These are phyloP conservation scores for Trametes villosa DNA, from an alignment of 768 basidiomycete species.

Conservation along the genomic window DNA sequence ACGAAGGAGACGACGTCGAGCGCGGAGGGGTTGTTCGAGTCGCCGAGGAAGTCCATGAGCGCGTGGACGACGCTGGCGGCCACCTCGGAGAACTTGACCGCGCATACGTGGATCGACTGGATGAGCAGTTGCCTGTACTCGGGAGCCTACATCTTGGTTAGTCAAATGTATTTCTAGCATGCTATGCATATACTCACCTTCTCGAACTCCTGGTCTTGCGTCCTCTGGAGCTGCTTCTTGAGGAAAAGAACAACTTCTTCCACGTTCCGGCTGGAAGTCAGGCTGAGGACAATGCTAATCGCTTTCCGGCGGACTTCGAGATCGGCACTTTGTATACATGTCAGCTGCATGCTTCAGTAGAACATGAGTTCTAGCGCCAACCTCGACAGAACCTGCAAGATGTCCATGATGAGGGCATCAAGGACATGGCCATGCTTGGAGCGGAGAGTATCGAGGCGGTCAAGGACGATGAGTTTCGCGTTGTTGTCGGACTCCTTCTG, in stretches of 20 bases:
- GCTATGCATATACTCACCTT: constrained; percentile 56
- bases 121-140: constrained; percentile 97
- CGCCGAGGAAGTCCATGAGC: constrained; percentile 92
- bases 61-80: constrained; percentile 95
- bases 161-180: not conserved
- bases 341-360: not conserved
- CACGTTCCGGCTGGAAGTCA: constrained; percentile 93
- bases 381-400: constrained; percentile 89
- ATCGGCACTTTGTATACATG: constrained; percentile 64
- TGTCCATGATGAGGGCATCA: constrained; percentile 93
- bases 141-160: constrained; percentile 60
- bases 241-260: constrained; percentile 96
- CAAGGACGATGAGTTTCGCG: constrained; percentile 95
- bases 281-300: constrained; percentile 83
- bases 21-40: constrained; percentile 93
- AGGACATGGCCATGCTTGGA: constrained; percentile 87
- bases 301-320: constrained; percentile 97
- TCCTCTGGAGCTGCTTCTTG: constrained; percentile 96
- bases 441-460: constrained; percentile 83
- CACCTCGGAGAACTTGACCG: constrained; percentile 95
- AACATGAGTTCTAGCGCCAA: constrained; percentile 29
- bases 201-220: constrained; percentile 90
- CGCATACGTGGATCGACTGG: constrained; percentile 95
- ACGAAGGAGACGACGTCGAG: constrained; percentile 93
- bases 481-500: constrained; percentile 98